Conservation (phyloP, 352 stramenopile species). For the Saprolegnia parasitica region DNA sequence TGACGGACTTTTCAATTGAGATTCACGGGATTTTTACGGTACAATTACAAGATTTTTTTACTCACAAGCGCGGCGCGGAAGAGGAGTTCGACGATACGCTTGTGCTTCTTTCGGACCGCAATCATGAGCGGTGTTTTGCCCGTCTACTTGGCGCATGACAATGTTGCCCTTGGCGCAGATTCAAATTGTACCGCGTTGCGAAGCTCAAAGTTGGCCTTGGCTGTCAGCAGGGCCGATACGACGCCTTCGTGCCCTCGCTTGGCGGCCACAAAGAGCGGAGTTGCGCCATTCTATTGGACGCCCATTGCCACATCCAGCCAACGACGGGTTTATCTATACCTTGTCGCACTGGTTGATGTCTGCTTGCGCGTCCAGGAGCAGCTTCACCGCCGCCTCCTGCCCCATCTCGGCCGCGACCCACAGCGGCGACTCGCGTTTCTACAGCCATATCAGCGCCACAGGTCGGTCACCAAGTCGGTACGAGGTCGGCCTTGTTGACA, state of each 20-base stretch:
- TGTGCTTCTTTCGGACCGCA: not conserved
- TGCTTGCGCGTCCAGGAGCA: not conserved
- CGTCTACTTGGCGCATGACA: not conserved
- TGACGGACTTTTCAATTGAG: no score
- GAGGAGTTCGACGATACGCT: not conserved
- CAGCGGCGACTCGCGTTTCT: conserved; percentile 7
- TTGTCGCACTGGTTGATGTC: not conserved
- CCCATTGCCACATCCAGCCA: not conserved
- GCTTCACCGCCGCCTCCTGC: not conserved
- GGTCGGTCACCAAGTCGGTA: not conserved
- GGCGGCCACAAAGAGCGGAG: conserved; percentile 2
- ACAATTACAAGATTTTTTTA: conserved; percentile 19
- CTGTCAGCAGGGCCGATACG: not conserved
- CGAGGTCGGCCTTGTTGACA: not conserved
- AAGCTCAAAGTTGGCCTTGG: conserved; percentile 6
- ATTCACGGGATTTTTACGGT: not conserved
- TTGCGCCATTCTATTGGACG: not conserved
- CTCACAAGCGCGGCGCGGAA: conserved; percentile 8
- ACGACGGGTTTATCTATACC: no score
- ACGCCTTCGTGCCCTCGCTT: not conserved
- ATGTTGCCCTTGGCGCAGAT: not conserved
- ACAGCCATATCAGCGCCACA: not conserved
- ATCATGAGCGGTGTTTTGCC: conserved; percentile 6
- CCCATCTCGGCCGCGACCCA: conserved; percentile 8
- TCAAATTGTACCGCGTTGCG: not conserved